A percentile compares a stretch with the other conserved stretches of the same genome.
phyloP scores from a whole-genome alignment of 2,329 filamentous ascomycete genomes.

The Curvularia hawaiiensis region DNA sequence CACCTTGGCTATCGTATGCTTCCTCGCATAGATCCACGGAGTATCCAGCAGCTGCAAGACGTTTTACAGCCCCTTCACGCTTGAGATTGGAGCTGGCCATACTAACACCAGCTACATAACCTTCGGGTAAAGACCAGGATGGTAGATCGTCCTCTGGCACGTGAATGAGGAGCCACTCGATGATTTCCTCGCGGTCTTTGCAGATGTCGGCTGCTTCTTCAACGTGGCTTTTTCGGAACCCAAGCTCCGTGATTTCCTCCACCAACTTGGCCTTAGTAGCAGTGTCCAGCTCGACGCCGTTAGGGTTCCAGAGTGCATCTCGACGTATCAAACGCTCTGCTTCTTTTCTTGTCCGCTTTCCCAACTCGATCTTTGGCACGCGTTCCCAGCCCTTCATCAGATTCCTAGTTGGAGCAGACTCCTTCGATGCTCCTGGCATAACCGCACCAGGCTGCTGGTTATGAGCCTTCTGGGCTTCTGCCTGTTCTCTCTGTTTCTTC shows the following conservation, averaged over 20 bases:
- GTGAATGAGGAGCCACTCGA: slow-evolving; percentile 96
- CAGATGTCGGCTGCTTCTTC: slow-evolving; percentile 87
- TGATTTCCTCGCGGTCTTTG: slow-evolving; percentile 87
- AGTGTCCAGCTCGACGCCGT: slow-evolving; percentile 69
- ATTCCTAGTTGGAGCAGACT: slow-evolving; percentile 43
- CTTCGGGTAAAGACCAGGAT: slow-evolving; percentile 86
- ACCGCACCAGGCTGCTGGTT: slow-evolving; percentile 49
- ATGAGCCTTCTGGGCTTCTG: slow-evolving; percentile 67
- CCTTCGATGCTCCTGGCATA: slow-evolving; percentile 32
- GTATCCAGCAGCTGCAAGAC: slow-evolving; percentile 83
- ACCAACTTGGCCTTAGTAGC: slow-evolving; percentile 64
- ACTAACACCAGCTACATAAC: slow-evolving; percentile 87
- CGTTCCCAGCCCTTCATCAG: slow-evolving; percentile 77
- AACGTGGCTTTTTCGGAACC: slow-evolving; percentile 87
- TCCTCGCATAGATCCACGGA: slow-evolving; percentile 81
- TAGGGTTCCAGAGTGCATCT: slow-evolving; percentile 85
- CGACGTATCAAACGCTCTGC: slow-evolving; percentile 80
- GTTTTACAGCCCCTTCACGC: slow-evolving; percentile 80
- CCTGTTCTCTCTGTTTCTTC: slow-evolving; percentile 62
- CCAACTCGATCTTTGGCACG: slow-evolving; percentile 92
- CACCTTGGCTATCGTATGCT: slow-evolving; percentile 70
- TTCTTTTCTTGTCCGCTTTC: slow-evolving; percentile 75
- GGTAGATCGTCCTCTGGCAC: slow-evolving; percentile 98
- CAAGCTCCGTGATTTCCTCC: slow-evolving; percentile 76
- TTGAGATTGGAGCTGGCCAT: slow-evolving; percentile 82